Base-by-base conservation (phyloP, 1,139 yeast species). In the Arxiozyma bovina region DNA sequence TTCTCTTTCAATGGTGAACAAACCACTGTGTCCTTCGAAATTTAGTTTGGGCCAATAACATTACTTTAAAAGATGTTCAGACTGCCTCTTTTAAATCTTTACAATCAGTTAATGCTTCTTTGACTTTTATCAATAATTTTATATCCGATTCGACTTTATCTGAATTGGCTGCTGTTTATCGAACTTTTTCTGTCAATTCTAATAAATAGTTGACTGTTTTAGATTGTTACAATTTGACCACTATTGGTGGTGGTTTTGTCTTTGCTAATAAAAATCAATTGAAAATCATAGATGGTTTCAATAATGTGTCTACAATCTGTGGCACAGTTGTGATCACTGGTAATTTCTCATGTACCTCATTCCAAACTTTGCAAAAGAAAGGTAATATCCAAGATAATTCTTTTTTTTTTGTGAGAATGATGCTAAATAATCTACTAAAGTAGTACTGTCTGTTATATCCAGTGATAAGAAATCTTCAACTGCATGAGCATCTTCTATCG, bases 341-440 rank as follows among this genome's bases (percentile, higher is more conserved):
- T 71, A 83, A 84, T 68, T 83, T 88, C 74, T 81, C 88, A 75
- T 93, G 99, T 82, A 72, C 77, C 61, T 77, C 80, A 57, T 88
- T 90, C 79, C 80, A 85, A 74, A 70, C 73, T 57, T 78, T 85
- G 72, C 80, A 83, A 76, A 74, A 75, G 68, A 78, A 80, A 65
- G 93, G 95, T 74, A 87, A 80, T 70, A 82, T 91, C 72, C 88
- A 82, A 76, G 98, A 97, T 81, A 90, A 88, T 79, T 78, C 82
- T 66, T 90, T 82, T 78, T 82, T 78, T 81, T 78, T 66, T 91
- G 97, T 80, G 80, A 82, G 74, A 90, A 85, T 73, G 83, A 81
- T 68, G 76, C 79, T 55, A 72, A 78, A 55, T 78, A 85, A 53
- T 76, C 83, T 60, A 80, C 86, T 52, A 76, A 72, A 67, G 65